Base-by-base conservation (phyloP, 257 asterid genomes). In the Plantago elongata region DNA sequence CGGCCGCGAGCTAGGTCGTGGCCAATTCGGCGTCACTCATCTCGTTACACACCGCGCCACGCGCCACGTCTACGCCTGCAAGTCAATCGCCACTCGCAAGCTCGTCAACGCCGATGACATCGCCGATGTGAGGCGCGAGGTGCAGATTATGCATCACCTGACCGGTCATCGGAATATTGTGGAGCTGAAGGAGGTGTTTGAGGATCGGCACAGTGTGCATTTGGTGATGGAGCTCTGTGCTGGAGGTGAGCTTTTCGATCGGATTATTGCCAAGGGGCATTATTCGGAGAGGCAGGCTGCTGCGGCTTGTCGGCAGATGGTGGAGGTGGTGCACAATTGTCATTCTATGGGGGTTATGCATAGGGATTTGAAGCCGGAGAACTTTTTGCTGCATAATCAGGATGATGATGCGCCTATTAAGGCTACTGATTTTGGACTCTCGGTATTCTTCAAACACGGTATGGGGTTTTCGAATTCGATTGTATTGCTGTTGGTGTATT, bases 281-380 rank as follows among this genome's bases (percentile, higher is more conserved):
- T 89, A 89, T 73, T 89, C 97, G 3, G 95, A 89, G 75, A 82
- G 97, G n/a, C 95, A 94, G n/a, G 97, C 97, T n/a, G 95, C 95
- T n/a, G 83, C 70, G 9, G 17, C 86, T 30, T 84, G 95, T 79
- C 78, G 95, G 62, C 94, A 89, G 88, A 82, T 89, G 68, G 95
- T 89, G 9, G 81, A 85, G 57, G 97, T 86, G 27, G 86, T 89
- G 66, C 94, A 89, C 62, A 70, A 83, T 27, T 89, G 95, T 65
- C 95, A 84, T 63, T 80, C 95, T 0, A 84, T 89, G 95, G 97
- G 95, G 51, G 97, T 89, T 64, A 78, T 84, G 80, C 97, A 89
- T 65, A 75, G 97, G 69, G 97, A 89, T 76, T 72, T 89, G 73
- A 89, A 89, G 72, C 97, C 95, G 0, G 97, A 89, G 73, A 89